These are phyloP conservation scores for Drechslera avenae DNA, from an alignment of 2,329 filamentous ascomycete species.

Conservation along the genomic window DNA sequence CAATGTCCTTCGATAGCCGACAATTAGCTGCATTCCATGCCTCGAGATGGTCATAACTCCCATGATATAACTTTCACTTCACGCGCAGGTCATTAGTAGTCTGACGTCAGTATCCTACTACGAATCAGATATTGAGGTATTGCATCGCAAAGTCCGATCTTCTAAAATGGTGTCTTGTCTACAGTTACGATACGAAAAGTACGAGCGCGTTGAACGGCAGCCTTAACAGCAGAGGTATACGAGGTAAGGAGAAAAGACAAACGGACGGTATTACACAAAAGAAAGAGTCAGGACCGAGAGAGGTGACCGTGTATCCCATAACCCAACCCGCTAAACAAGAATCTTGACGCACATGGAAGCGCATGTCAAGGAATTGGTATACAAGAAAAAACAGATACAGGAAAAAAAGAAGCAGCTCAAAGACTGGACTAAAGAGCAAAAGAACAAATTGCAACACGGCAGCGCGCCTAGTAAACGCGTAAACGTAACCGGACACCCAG, in stretches of 20 bases:
- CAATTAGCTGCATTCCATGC: constrained; percentile 19
- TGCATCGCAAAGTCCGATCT: too few relatives aligned
- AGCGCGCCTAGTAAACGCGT: background rate
- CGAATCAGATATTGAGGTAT: background rate
- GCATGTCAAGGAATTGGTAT: constrained; percentile 2
- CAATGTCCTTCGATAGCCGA: constrained; percentile 19
- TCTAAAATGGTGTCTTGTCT: too few relatives aligned
- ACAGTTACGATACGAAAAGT: too few relatives aligned
- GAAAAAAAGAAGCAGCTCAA: background rate
- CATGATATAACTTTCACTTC: constrained; percentile 3
- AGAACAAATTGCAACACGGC: background rate
- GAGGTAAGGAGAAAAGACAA: too few relatives aligned
- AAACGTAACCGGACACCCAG: background rate
- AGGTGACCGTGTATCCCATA: constrained; percentile 9
- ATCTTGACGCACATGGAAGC: background rate
- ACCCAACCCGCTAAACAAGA: background rate
- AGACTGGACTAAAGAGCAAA: background rate
- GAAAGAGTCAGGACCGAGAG: background rate
- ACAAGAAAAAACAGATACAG: background rate
- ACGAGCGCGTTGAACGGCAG: too few relatives aligned
- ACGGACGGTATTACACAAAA: background rate
- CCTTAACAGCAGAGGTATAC: too few relatives aligned
- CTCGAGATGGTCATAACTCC: constrained; percentile 16
- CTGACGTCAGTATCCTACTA: too few relatives aligned
- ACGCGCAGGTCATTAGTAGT: background rate